A percentile compares a stretch with the other conserved stretches of the same genome.
These are phyloP conservation scores for Pelargonium fulgidum DNA, from an alignment of 441 rosid species.

Conservation along the genomic window DNA sequence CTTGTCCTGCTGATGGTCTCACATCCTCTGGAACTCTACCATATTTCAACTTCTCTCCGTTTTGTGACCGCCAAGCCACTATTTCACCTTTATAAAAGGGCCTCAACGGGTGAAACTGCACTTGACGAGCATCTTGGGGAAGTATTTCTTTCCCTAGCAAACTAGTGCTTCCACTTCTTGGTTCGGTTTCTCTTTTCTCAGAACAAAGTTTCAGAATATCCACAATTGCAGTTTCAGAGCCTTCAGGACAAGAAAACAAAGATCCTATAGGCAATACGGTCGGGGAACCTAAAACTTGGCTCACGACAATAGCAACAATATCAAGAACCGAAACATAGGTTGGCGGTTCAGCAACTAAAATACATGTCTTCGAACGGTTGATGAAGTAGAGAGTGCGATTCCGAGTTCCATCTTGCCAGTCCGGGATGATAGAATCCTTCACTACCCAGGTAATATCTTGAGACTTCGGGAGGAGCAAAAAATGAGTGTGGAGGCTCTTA, in stretches of 20 bases:
- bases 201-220: constrained; percentile 53
- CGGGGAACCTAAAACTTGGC: constrained; percentile 77
- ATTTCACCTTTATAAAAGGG: constrained; percentile 94
- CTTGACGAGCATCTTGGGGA: constrained; percentile 79
- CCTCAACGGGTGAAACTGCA: constrained; percentile 88
- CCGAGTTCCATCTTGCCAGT: constrained; percentile 55
- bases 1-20: constrained; percentile 88
- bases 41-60: constrained; percentile 82
- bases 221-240: constrained; percentile 61
- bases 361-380: constrained; percentile 42
- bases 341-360: constrained; percentile 88
- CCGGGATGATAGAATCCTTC: constrained; percentile 55
- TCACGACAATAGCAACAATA: constrained; percentile 69
- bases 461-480: constrained; percentile 64
- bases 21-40: constrained; percentile 95
- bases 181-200: constrained; percentile 43
- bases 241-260: constrained; percentile 70
- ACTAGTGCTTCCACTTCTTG: constrained; percentile 33
- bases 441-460: constrained; percentile 54
- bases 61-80: constrained; percentile 80
- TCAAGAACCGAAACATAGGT: constrained; percentile 62
- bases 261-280: constrained; percentile 67
- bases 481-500: constrained; percentile 59
- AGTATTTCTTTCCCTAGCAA: constrained; percentile 68
- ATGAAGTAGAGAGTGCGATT: constrained; percentile 68